Evolutionary conservation across 1,139 yeast genomes (phyloP).

Genomic region (Hansenula anomala): DNA sequence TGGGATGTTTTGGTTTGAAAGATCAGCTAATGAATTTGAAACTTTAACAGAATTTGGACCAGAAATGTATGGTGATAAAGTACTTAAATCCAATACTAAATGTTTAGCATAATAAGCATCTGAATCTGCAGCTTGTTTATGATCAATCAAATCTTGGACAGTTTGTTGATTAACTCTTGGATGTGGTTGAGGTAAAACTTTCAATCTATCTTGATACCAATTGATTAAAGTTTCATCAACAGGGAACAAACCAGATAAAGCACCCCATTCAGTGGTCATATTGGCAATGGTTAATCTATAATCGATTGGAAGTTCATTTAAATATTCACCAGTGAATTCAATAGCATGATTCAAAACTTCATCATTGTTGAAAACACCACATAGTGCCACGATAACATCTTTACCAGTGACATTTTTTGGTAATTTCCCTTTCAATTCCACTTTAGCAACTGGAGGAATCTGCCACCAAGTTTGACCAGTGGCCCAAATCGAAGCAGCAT

Average conservation of each 20-base stretch:
- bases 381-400: constrained; percentile 92
- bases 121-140: constrained; percentile 52
- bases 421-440: constrained; percentile 75
- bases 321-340: constrained; percentile 89
- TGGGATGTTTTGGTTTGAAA: constrained; percentile 66
- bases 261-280: constrained; percentile 99
- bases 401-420: constrained; percentile 92
- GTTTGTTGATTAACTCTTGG: constrained; percentile 72
- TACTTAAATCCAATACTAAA: constrained; percentile 71
- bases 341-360: constrained; percentile 97
- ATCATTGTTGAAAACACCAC: constrained; percentile 93
- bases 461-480: constrained; percentile 99
- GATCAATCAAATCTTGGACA: constrained; percentile 42
- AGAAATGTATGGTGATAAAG: constrained; percentile 85
- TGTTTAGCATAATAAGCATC: constrained; percentile 88
- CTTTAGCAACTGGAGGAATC: constrained; percentile 97
- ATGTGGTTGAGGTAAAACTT: constrained; percentile 71
- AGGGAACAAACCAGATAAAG: constrained; percentile 93
- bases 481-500: constrained; percentile 99
- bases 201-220: constrained; percentile 70
- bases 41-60: constrained; percentile 98
- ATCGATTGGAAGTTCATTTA: constrained; percentile 71
- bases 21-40: constrained; percentile 70
- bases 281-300: constrained; percentile 94
- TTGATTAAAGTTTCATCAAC: constrained; percentile 73